These are phyloP conservation scores for Physaria fendleri DNA, from an alignment of 345 rosid species.

Conservation along the genomic window DNA sequence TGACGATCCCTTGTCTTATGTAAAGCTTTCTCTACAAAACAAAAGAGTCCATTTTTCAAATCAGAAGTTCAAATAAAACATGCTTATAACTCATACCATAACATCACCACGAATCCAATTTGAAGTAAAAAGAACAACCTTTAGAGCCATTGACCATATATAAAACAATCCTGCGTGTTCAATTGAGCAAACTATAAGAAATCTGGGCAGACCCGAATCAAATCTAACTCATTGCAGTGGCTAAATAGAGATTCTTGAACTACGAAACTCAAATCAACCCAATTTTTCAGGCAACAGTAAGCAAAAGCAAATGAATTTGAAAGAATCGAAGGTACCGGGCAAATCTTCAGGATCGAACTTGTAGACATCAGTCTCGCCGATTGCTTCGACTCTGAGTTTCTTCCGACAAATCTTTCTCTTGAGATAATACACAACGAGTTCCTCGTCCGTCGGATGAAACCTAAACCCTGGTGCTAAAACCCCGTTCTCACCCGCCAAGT, in stretches of 20 bases:
- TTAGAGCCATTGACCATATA: neutral
- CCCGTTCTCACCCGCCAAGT: conserved; percentile 23
- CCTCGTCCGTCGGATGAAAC: conserved; percentile 95
- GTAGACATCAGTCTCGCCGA: conserved; percentile 76
- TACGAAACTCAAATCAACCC: neutral
- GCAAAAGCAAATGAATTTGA: neutral
- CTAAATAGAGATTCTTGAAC: neutral
- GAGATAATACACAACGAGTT: conserved; percentile 63
- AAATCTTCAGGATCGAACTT: conserved; percentile 92
- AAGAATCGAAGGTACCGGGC: conserved; percentile 44
- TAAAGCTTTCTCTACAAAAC: conserved; percentile 59
- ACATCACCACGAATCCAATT: no score
- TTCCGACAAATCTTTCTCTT: conserved; percentile 71
- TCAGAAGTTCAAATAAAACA: neutral
- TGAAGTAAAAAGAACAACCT: neutral
- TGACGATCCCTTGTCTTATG: conserved; percentile 82
- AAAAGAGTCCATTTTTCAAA: neutral
- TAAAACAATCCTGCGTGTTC: neutral
- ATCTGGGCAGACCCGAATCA: no score
- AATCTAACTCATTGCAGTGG: no score
- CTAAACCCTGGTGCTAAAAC: conserved; percentile 86
- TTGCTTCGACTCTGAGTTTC: conserved; percentile 48
- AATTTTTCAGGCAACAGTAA: neutral
- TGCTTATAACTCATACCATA: no score
- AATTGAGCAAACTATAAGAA: no score